phyloP scores from a whole-genome alignment of 192 early-diverging fungal genomes.

The Mortierella hygrophila region DNA sequence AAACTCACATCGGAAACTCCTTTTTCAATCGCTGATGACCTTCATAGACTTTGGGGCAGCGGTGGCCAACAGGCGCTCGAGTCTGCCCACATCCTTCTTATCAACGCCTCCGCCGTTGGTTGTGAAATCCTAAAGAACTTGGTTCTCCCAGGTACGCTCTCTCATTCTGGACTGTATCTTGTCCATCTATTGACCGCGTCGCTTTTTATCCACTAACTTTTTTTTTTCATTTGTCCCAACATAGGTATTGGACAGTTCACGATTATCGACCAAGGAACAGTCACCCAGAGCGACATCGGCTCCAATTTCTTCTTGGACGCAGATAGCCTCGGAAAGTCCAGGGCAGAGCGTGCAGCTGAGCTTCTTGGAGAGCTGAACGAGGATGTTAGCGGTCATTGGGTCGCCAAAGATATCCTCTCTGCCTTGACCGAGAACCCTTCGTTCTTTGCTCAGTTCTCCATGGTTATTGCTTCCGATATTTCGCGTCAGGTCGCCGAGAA shows the following conservation, averaged over 20 bases:
- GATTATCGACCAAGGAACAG: slow-evolving; percentile 80
- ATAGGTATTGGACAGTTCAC: slow-evolving; percentile 92
- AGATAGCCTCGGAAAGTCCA: slow-evolving; percentile 71
- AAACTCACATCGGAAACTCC: not conserved
- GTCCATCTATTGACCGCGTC: not conserved
- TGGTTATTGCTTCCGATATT: slow-evolving; percentile 84
- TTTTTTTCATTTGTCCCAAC: not conserved
- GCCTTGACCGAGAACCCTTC: slow-evolving; percentile 46
- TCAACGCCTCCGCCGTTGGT: slow-evolving; percentile 88
- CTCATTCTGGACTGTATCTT: not conserved
- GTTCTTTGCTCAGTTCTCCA: slow-evolving; percentile 76
- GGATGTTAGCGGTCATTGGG: slow-evolving; percentile 76
- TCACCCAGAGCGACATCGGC: slow-evolving; percentile 78
- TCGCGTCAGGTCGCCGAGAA: slow-evolving; percentile 64
- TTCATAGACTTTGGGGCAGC: slow-evolving; percentile 90
- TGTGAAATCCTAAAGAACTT: slow-evolving; percentile 96
- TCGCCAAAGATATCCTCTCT: slow-evolving; percentile 65
- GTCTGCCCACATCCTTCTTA: slow-evolving; percentile 81
- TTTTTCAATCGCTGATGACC: not conserved
- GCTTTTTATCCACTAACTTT: not conserved
- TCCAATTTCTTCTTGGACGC: slow-evolving; percentile 94
- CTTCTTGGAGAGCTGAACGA: slow-evolving; percentile 90
- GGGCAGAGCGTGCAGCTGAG: slow-evolving; percentile 72
- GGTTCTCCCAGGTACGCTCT: slow-evolving; percentile 86
- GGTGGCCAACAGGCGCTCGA: slow-evolving; percentile 93